Evolutionary conservation across 2,329 filamentous ascomycete genomes (phyloP).

Genomic region (Rhinocladiella similis): DNA sequence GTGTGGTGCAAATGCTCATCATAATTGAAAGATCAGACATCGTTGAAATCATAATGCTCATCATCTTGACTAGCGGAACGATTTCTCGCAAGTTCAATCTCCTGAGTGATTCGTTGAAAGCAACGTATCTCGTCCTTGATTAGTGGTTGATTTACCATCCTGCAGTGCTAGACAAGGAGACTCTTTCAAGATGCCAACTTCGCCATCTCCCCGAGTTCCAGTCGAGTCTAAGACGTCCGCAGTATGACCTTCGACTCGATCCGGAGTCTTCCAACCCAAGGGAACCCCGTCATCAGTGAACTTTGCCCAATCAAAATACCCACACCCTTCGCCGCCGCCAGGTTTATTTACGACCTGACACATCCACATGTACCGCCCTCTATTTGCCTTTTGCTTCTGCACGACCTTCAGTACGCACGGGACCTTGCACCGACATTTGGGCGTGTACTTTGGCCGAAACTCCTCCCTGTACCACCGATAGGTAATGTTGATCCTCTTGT

Average conservation of each 20-base stretch:
- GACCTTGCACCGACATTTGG: conserved; percentile 72
- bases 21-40: no score
- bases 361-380: conserved; percentile 90
- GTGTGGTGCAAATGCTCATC: no score
- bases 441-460: conserved; percentile 76
- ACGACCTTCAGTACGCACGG: conserved; percentile 73
- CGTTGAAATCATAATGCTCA: no score
- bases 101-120: no score
- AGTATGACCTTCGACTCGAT: not conserved
- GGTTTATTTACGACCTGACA: conserved; percentile 65
- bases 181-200: no score
- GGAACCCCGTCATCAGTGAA: conserved; percentile 87
- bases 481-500: conserved; percentile 85
- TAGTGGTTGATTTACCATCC: no score
- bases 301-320: conserved; percentile 80
- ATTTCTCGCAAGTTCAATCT: no score
- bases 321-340: conserved; percentile 56
- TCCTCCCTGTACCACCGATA: conserved; percentile 81
- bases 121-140: no score
- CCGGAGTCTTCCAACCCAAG: conserved; percentile 49
- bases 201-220: no score
- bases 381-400: conserved; percentile 72
- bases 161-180: no score
- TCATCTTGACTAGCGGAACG: no score
- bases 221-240: not conserved